These are phyloP conservation scores for Penicillium roqueforti DNA, from an alignment of 495 filamentous ascomycete genomes.

Conservation along the genomic window DNA sequence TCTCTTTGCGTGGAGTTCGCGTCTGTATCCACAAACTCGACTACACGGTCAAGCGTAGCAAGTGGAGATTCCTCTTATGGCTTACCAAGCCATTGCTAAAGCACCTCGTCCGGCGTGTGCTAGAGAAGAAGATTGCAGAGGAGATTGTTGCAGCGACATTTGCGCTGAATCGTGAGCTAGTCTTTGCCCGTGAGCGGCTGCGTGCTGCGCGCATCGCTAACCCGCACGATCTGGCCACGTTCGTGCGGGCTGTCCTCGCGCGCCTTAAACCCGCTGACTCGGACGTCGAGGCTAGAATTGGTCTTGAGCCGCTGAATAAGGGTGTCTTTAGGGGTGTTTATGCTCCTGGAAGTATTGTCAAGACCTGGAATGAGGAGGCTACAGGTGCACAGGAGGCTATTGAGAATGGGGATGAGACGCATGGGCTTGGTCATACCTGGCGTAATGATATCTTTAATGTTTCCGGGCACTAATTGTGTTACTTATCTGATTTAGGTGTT, in stretches of 20 bases:
- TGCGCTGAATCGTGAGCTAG: slow-evolving; percentile 73
- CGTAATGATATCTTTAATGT: slow-evolving; percentile 84
- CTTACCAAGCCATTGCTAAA: slow-evolving; percentile 80
- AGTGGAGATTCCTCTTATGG: slow-evolving; percentile 74
- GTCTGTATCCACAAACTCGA: slow-evolving; percentile 83
- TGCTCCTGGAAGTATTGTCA: slow-evolving; percentile 81
- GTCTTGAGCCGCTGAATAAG: slow-evolving; percentile 55
- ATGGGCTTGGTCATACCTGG: slow-evolving; percentile 53
- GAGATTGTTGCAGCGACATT: slow-evolving; percentile 65
- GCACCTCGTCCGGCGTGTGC: slow-evolving; percentile 68
- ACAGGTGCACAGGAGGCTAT: slow-evolving; percentile 58
- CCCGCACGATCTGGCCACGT: slow-evolving; percentile 73
- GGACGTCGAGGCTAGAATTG: slow-evolving; percentile 67
- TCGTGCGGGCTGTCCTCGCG: slow-evolving; percentile 75
- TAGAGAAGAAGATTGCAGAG: slow-evolving; percentile 74
- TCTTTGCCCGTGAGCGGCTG: slow-evolving; percentile 82
- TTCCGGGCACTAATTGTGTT: slow-evolving; percentile 11
- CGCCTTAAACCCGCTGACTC: slow-evolving; percentile 67
- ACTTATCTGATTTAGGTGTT: neutral
- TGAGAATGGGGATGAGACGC: slow-evolving; percentile 50
- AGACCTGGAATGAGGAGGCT: slow-evolving; percentile 80
- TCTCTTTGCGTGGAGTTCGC: slow-evolving; percentile 68
- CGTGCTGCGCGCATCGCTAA: slow-evolving; percentile 79
- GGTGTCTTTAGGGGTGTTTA: slow-evolving; percentile 81
- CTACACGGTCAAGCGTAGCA: slow-evolving; percentile 69